Evolutionary conservation across 2,329 filamentous ascomycete genomes (phyloP).

Genomic region (Aspergillus carbonarius): DNA sequence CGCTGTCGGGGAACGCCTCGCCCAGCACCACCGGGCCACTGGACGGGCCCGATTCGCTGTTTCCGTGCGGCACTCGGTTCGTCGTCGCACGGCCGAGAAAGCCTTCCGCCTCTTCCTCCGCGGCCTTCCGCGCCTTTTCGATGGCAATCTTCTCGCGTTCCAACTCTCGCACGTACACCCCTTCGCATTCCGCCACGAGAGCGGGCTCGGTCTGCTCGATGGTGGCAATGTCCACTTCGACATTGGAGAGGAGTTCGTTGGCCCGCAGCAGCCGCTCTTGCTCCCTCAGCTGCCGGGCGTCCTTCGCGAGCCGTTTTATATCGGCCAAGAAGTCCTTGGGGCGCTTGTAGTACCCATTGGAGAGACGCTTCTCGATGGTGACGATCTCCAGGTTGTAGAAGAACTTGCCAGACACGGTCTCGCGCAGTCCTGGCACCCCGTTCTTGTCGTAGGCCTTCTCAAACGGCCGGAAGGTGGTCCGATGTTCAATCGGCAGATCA

Average conservation of each 20-base stretch:
- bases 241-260: slow-evolving; percentile 88
- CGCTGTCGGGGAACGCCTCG: slow-evolving; percentile 59
- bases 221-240: slow-evolving; percentile 84
- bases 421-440: slow-evolving; percentile 71
- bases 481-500: slow-evolving; percentile 58
- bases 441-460: slow-evolving; percentile 77
- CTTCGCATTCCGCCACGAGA: slow-evolving; percentile 73
- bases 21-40: slow-evolving; percentile 61
- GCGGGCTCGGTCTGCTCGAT: slow-evolving; percentile 66
- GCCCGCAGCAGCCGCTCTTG: slow-evolving; percentile 79
- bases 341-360: slow-evolving; percentile 92
- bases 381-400: slow-evolving; percentile 94
- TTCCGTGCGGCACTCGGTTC: slow-evolving; percentile 52
- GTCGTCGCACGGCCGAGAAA: slow-evolving; percentile 47
- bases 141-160: slow-evolving; percentile 65
- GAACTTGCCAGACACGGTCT: slow-evolving; percentile 75
- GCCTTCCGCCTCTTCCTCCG: slow-evolving; percentile 43
- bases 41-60: slow-evolving; percentile 52
- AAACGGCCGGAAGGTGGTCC: slow-evolving; percentile 68
- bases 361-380: slow-evolving; percentile 92
- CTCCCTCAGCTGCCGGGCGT: slow-evolving; percentile 80
- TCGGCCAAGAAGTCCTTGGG: slow-evolving; percentile 87
- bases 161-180: slow-evolving; percentile 71
- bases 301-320: slow-evolving; percentile 79
- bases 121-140: slow-evolving; percentile 51